A percentile compares a stretch with the other conserved stretches of the same genome.
phyloP scores from a whole-genome alignment of 176 grass and related monocot species.

The Zea mays region DNA sequence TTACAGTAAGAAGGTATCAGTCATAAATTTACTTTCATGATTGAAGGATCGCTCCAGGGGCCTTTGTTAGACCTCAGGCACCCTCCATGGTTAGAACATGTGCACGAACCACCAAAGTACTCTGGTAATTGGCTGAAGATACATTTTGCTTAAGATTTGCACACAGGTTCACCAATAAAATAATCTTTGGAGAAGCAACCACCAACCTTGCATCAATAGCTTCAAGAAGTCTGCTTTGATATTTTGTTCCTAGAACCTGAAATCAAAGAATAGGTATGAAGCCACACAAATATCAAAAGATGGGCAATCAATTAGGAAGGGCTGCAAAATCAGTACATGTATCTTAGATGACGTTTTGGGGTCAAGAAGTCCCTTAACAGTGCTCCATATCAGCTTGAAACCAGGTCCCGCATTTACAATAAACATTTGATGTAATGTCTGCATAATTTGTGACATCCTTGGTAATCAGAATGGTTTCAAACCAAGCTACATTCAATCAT shows the following conservation, averaged over 20 bases:
- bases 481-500: slow-evolving; percentile 4
- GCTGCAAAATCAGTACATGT: slow-evolving; percentile 63
- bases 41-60: slow-evolving; percentile 90
- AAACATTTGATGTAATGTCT: slow-evolving; percentile 99
- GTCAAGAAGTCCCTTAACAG: slow-evolving; percentile 91
- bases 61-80: slow-evolving; percentile 94
- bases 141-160: slow-evolving; percentile 38
- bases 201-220: slow-evolving; percentile 83
- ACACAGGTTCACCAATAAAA: slow-evolving; percentile 20
- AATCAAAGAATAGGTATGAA: slow-evolving; percentile 26
- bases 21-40: slow-evolving; percentile 66
- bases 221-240: slow-evolving; percentile 91
- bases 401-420: slow-evolving; percentile 96
- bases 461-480: slow-evolving; percentile 23
- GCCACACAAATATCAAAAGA: slow-evolving; percentile 29
- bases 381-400: slow-evolving; percentile 95
- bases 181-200: slow-evolving; percentile 31
- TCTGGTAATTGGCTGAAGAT: slow-evolving; percentile 88
- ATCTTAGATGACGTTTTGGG: slow-evolving; percentile 98
- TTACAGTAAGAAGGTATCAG: slow-evolving; percentile 17
- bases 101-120: slow-evolving; percentile 78
- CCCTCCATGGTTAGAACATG: slow-evolving; percentile 72
- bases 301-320: slow-evolving; percentile 15
- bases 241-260: slow-evolving; percentile 93
- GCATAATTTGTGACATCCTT: slow-evolving; percentile 41